Percentiles rank a stretch among this genome's conserved stretches.
Conservation (phyloP, 1,139 yeast species). For the Protomyces pachydermus region DNA sequence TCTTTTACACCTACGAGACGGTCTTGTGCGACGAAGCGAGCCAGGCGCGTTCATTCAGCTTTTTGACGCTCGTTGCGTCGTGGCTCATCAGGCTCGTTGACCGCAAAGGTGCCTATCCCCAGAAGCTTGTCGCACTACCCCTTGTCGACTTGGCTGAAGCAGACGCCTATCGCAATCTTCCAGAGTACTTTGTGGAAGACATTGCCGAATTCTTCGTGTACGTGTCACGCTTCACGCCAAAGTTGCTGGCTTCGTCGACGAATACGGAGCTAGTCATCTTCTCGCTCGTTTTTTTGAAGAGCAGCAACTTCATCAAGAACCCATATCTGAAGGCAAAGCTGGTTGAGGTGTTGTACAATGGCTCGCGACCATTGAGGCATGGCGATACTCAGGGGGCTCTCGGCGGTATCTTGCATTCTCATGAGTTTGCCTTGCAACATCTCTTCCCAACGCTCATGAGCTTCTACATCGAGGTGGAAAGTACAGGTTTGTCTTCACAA, state of each 20-base stretch:
- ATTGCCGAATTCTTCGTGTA: constrained; percentile 69
- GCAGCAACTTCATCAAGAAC: constrained; percentile 80
- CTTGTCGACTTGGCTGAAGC: constrained; percentile 46
- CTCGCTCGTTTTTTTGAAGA: constrained; percentile 66
- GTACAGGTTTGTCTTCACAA: constrained; percentile 91
- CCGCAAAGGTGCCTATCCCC: constrained; percentile 62
- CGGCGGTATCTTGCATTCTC: constrained; percentile 58
- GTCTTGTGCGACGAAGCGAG: constrained; percentile 53
- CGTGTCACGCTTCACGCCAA: constrained; percentile 50
- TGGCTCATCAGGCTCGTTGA: constrained; percentile 69
- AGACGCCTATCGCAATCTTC: constrained; percentile 61
- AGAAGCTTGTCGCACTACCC: constrained; percentile 55
- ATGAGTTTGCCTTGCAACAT: constrained; percentile 59
- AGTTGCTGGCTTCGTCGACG: constrained; percentile 33
- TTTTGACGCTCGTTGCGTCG: constrained; percentile 67
- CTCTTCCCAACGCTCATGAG: constrained; percentile 77
- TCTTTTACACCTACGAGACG: constrained; percentile 54
- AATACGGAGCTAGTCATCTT: constrained; percentile 55
- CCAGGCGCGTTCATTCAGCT: constrained; percentile 67
- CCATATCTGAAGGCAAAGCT: constrained; percentile 87
- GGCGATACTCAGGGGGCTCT: constrained; percentile 57
- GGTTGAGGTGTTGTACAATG: constrained; percentile 73
- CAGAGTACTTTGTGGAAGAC: constrained; percentile 83
- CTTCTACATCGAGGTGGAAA: constrained; percentile 89
- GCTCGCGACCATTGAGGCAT: constrained; percentile 45